Conservation (phyloP, 148 eudicot species). For the Camellia lanceoleosa region DNA sequence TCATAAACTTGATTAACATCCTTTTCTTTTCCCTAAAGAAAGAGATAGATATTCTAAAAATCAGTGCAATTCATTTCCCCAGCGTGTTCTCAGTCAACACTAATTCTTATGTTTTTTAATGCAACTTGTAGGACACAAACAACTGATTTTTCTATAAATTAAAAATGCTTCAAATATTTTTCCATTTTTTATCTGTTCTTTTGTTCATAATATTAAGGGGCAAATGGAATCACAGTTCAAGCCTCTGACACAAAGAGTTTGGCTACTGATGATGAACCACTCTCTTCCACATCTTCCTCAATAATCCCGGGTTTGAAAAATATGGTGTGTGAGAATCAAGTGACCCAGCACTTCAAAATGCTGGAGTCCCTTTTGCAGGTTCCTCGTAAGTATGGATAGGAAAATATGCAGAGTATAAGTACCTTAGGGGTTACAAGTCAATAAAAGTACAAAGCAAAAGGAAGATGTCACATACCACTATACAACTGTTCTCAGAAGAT, state of each 20-base stretch:
- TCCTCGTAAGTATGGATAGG: not conserved
- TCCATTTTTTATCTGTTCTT: not conserved
- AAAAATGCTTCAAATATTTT: not conserved
- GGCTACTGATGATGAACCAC: constrained; percentile 3
- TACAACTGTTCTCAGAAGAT: constrained; percentile 84
- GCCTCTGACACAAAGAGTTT: not conserved
- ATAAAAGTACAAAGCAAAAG: not conserved
- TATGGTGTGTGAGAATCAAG: constrained; percentile 1
- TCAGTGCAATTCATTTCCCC: not conserved
- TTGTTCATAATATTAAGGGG: not conserved
- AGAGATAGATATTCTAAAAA: not conserved
- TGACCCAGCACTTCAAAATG: constrained; percentile 7
- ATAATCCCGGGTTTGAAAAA: constrained; percentile 1
- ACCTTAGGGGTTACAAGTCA: not conserved
- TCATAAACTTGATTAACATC: not conserved
- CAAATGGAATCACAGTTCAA: constrained; percentile 2
- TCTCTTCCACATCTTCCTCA: not conserved
- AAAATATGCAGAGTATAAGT: not conserved
- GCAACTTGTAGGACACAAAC: not conserved
- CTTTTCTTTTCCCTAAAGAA: constrained; percentile 8
- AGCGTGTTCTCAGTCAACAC: not conserved
- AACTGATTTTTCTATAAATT: not conserved
- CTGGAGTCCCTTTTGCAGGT: constrained; percentile 1
- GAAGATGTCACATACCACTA: constrained; percentile 60
- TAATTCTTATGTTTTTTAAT: not conserved